Base-by-base conservation (phyloP, 139 green algal genomes). In the Coelastrella sp. region DNA sequence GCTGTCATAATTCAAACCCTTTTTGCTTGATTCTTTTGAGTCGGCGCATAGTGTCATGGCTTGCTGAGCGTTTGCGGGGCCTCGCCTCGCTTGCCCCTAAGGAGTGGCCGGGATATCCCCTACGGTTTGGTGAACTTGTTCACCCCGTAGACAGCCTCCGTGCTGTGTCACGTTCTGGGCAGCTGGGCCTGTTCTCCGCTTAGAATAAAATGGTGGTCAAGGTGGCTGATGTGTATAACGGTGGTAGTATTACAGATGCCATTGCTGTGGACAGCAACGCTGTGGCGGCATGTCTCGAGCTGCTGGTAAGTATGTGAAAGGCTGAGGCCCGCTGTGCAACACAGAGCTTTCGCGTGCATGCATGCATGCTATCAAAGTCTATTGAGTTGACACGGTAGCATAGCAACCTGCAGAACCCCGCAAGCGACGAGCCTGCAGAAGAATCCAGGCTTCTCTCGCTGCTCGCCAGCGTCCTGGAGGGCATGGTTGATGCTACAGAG, bases 381-480 rank as follows among this genome's bases (percentile, higher is more conserved):
- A n/a, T n/a, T n/a, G n/a, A n/a, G n/a, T n/a, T n/a, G n/a, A n/a
- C n/a, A n/a, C n/a, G n/a, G n/a, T n/a, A n/a, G n/a, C n/a, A 57
- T 32, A 19, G 60, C 60, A 17, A 13, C 37, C 17, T 69, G 62
- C 82, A 87, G 82, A 79, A 82, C 38, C 82, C 82, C 17, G 37
- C 38, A 45, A 43, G 5, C 1, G 69, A 82, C 19, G 38, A 53
- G 62, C 8, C 87, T 79, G 62, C 62, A 38, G 8, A 84, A 74
- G 53, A 89, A 41, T 30, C 67, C 45, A 50, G 71, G n/a, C 41
- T 84, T 51, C 69, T 90, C 50, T 32, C 38, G 25, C n/a, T 66
- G 77, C 21, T 87, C 64, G 40, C 81, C 27, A 45, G 30, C 60
- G 75, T 84, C 11, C 51, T 88, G 5, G 72, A 79, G 60, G 50